Conservation (phyloP, 192 early-diverging fungal species). For the Coemansia sp. region DNA sequence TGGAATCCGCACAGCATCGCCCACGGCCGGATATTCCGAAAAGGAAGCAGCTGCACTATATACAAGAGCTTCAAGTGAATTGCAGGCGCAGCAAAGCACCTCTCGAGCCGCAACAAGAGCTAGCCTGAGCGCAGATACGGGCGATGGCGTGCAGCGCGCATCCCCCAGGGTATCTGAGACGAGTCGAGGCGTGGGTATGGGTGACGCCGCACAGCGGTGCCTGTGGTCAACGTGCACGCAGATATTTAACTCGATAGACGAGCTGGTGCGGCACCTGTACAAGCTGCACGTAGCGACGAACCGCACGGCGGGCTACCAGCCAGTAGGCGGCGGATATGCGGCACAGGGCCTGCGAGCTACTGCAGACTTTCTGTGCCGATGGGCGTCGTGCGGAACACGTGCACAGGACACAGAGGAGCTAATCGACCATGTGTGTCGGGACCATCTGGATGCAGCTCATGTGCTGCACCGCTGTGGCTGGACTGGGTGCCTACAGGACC, state of each 20-base stretch:
- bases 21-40: no score
- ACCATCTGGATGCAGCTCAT: conserved; percentile 52
- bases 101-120: no score
- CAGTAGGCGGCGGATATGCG: no score
- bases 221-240: conserved; percentile 72
- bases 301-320: conserved; percentile 12
- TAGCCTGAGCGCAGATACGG: no score
- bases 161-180: neutral
- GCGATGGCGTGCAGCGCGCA: neutral
- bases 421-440: conserved; percentile 61
- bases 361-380: conserved; percentile 55
- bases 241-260: conserved; percentile 45
- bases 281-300: conserved; percentile 53
- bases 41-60: no score
- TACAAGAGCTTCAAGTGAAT: no score
- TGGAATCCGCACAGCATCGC: no score
- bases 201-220: conserved; percentile 49
- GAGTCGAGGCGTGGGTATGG: neutral
- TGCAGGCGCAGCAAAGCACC: no score
- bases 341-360: conserved; percentile 8
- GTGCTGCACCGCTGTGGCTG: conserved; percentile 72
- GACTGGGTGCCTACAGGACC: conserved; percentile 57
- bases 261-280: conserved; percentile 54
- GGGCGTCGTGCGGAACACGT: conserved; percentile 61
- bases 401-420: conserved; percentile 57